A percentile compares a stretch with the other conserved stretches of the same genome.
Evolutionary conservation across 768 basidiomycete species (phyloP).

Genomic region (Trametes cinnabarina): DNA sequence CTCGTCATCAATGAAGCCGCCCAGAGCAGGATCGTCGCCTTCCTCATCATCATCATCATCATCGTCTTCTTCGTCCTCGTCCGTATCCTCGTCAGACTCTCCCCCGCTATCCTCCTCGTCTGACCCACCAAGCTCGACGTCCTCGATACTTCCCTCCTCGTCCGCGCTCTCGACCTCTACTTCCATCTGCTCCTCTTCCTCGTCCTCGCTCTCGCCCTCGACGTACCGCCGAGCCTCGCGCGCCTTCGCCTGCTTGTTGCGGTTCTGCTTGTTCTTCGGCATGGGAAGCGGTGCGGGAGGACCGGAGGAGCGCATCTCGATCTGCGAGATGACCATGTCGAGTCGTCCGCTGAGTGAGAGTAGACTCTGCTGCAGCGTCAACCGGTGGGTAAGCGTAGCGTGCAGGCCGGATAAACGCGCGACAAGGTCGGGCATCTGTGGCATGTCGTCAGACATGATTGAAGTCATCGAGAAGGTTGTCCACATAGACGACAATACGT

Average conservation of each 20-base stretch:
- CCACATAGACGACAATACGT: too few relatives aligned
- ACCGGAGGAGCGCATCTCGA: conserved; percentile 80
- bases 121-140: conserved; percentile 71
- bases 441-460: background rate
- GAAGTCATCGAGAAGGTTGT: background rate
- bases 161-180: conserved; percentile 61
- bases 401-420: conserved; percentile 83
- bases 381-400: conserved; percentile 71
- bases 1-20: conserved; percentile 56
- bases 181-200: conserved; percentile 55
- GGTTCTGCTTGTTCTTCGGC: conserved; percentile 29
- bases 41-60: conserved; percentile 50
- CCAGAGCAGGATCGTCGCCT: conserved; percentile 48
- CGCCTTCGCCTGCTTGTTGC: conserved; percentile 36
- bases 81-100: conserved; percentile 42
- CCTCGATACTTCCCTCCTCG: conserved; percentile 75
- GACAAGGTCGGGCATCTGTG: conserved; percentile 89
- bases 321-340: conserved; percentile 92
- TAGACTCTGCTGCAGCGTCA: conserved; percentile 81
- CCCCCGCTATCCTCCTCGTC: conserved; percentile 50
- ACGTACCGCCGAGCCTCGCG: conserved; percentile 52
- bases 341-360: conserved; percentile 84
- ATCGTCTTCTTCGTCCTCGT: conserved; percentile 50
- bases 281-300: conserved; percentile 55
- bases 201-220: conserved; percentile 78